Conservation (phyloP, 2,329 filamentous ascomycete genomes). For the Arthrobotrys iridis region DNA sequence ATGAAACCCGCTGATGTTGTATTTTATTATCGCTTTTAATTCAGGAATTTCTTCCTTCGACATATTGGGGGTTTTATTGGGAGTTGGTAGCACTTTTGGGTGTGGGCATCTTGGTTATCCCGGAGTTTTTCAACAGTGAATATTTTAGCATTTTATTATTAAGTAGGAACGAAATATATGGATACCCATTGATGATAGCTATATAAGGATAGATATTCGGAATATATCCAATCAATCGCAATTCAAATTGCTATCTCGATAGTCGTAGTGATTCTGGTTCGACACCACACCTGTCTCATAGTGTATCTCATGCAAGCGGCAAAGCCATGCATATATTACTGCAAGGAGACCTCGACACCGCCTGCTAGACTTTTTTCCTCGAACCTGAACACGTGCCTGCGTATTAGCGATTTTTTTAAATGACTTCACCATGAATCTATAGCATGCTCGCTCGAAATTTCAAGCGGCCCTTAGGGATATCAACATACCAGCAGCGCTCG, state of each 20-base stretch:
- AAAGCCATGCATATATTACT: not conserved
- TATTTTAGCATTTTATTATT: slow-evolving; percentile 16
- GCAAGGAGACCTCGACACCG: slow-evolving; percentile 20
- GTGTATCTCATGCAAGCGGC: too few relatives aligned
- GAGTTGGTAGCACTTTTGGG: not conserved
- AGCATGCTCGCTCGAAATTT: not conserved
- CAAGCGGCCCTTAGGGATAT: not conserved
- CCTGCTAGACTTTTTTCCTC: slow-evolving; percentile 50
- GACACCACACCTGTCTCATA: too few relatives aligned
- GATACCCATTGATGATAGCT: slow-evolving; percentile 45
- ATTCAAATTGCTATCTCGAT: too few relatives aligned
- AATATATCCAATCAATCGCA: too few relatives aligned
- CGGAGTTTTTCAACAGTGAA: slow-evolving; percentile 24
- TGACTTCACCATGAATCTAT: not conserved
- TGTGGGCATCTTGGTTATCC: not conserved
- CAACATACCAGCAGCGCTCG: slow-evolving; percentile 65
- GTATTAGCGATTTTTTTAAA: not conserved
- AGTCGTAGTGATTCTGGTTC: too few relatives aligned
- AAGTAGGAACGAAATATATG: slow-evolving; percentile 47
- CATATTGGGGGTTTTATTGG: not conserved
- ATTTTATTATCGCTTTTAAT: not conserved
- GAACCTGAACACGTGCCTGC: slow-evolving; percentile 10
- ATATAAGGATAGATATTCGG: slow-evolving; percentile 19
- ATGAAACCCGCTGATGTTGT: not conserved
- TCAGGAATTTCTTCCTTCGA: not conserved